Conservation (phyloP, 2,329 filamentous ascomycete species). For the Dactylellina parvicollis region DNA sequence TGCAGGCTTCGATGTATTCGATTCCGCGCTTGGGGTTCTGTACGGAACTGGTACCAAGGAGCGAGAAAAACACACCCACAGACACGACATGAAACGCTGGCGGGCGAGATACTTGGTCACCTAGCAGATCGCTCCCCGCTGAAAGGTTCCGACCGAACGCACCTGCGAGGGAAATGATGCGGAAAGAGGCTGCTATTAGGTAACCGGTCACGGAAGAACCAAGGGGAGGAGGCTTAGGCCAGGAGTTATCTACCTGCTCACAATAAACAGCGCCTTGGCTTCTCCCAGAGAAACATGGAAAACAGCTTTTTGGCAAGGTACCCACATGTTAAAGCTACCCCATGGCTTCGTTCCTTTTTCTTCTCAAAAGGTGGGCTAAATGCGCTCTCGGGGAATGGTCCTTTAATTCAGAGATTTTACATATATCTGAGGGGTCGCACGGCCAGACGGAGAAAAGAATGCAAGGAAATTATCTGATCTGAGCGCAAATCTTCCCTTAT, state of each 20-base stretch:
- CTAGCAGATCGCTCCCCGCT: constrained; percentile 11
- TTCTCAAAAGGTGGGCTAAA: constrained; percentile 44
- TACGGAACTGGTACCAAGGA: background rate
- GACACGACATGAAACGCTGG: constrained; percentile 22
- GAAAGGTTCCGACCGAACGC: constrained; percentile 26
- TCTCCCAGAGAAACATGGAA: constrained; percentile 1
- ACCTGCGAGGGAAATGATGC: constrained; percentile 23
- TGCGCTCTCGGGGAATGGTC: constrained; percentile 24
- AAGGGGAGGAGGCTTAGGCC: constrained; percentile 34
- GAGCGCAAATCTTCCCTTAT: background rate
- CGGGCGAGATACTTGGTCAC: constrained; percentile 18
- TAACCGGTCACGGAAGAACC: background rate
- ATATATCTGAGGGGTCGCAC: constrained; percentile 36
- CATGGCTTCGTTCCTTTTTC: background rate
- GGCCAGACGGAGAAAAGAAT: background rate
- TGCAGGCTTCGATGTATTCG: background rate
- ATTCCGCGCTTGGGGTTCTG: background rate
- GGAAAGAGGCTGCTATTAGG: constrained; percentile 2
- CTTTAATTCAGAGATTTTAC: constrained; percentile 28
- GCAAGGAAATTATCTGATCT: background rate
- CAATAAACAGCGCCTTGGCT: constrained; percentile 15
- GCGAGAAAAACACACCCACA: background rate
- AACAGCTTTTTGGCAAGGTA: constrained; percentile 13
- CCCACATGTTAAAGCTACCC: constrained; percentile 25
- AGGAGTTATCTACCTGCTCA: constrained; percentile 26